Base-by-base conservation (phyloP, 805 yeast genomes). In the Wickerhamiella hasegawae region DNA sequence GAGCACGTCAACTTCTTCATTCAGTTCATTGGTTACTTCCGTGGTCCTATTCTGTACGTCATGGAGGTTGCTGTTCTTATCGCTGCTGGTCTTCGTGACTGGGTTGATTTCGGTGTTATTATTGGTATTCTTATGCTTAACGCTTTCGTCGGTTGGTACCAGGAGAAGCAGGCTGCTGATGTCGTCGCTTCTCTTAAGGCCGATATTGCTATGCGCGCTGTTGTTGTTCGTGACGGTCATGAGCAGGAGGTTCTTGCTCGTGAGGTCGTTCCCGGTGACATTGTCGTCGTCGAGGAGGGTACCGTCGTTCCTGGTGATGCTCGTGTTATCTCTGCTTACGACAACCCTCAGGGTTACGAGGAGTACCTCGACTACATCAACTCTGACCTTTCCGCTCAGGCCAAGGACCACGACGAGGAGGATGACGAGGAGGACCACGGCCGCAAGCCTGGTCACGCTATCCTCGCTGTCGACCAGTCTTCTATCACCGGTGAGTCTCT, bases 51-150 rank as follows among this genome's bases (percentile, higher is more conserved):
- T 62, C 90, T 81, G 66, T 82, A 82, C 75, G 92, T 81, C 57
- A 82, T 82, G 94, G 94, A 82, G 68, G 80, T 85, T 53, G 94
- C 94, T 56, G 94, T 92, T 51, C 67, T 80, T 45, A 68, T 82
- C 62, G 94, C 94, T 55, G 93, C 93, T 47, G 94, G 93, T 79
- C 69, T 82, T 53, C 83, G 83, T 68, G 94, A 83, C 69, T 84
- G 95, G 95, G 90, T 84, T 55, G 94, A 83, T 73, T 83, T 83
- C 69, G 95, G 95, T 78, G 94, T 84, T 58, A 84, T 84, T 59
- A 75, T 81, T 63, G 94, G 79, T 68, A 68, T 84, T 54, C 68
- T 84, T 56, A 52, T 76, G 65, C 73, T 84, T 59, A 84, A 84
- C 66, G 94, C 94, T 47, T 65, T 68, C 58, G 94, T 84, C 60